Evolutionary conservation across 768 basidiomycete species (phyloP).

Genomic region (Termitomyces eurrhizus): DNA sequence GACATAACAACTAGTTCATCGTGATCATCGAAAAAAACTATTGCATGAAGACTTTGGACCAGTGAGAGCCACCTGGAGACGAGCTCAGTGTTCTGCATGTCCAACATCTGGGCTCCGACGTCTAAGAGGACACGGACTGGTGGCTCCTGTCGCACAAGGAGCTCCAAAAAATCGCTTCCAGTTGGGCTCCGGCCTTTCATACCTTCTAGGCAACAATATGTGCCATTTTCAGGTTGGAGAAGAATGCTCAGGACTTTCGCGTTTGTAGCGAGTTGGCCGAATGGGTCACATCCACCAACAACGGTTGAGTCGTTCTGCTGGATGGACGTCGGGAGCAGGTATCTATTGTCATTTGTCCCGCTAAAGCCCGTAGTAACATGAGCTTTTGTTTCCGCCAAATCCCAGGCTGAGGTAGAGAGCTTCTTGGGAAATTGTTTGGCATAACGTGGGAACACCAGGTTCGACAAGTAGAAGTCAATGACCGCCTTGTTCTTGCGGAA

Average conservation of each 20-base stretch:
- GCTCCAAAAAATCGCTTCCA: slow-evolving; percentile 23
- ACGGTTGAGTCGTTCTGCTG: slow-evolving; percentile 18
- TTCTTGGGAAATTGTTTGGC: slow-evolving; percentile 46
- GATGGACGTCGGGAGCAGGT: slow-evolving; percentile 33
- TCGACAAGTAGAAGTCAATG: slow-evolving; percentile 43
- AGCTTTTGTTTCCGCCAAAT: slow-evolving; percentile 37
- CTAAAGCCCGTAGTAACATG: slow-evolving; percentile 47
- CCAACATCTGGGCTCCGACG: slow-evolving; percentile 55
- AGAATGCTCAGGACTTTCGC: slow-evolving; percentile 39
- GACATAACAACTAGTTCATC: slow-evolving; percentile 34
- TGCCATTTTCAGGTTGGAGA: slow-evolving; percentile 36
- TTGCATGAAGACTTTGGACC: slow-evolving; percentile 28
- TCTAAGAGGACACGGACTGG: slow-evolving; percentile 47
- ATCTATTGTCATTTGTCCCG: slow-evolving; percentile 49
- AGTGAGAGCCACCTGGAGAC: slow-evolving; percentile 36
- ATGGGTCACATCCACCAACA: neutral
- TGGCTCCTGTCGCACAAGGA: slow-evolving; percentile 31
- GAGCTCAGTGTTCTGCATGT: slow-evolving; percentile 40
- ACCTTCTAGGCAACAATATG: slow-evolving; percentile 25
- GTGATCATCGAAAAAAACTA: slow-evolving; percentile 37
- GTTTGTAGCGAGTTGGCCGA: slow-evolving; percentile 41
- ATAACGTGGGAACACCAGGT: slow-evolving; percentile 46
- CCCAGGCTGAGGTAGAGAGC: slow-evolving; percentile 50
- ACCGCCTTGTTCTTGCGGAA: slow-evolving; percentile 34
- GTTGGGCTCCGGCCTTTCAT: slow-evolving; percentile 17